Base-by-base conservation (phyloP, 768 basidiomycete genomes). In the Leccinellum albellum region DNA sequence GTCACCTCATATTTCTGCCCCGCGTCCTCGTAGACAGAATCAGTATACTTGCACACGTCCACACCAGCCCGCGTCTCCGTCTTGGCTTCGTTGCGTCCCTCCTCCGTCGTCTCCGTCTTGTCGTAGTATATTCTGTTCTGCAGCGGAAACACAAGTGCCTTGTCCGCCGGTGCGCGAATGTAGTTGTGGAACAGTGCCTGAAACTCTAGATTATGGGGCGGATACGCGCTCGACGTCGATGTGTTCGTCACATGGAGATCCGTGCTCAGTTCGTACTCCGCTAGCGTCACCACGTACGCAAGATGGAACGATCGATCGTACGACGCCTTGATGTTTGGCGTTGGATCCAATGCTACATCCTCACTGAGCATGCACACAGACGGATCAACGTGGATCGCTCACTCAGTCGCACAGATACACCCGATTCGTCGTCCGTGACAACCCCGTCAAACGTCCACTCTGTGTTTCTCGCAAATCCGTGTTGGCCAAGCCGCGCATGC, bases 131-230 rank as follows among this genome's bases (percentile, higher is more conserved):
- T 69, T 15, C 86, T 67, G 29, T 85, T 80, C 64, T 85, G 78
- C 32, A 96, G 78, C 7, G 90, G 82, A 8, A 77, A 76, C 60
- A 93, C 77, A 3, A 80, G 71, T n/a, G 84, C 83, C 4, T 83
- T 64, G 57, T 80, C 71, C 15, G 85, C 74, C 46, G 88, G 83
- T 46, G 83, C 82, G 10, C 80, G 81, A 61, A 97, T 80, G 74
- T 99, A 99, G 50, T 84, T 94, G 73, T 99, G 97, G 53, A 99
- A 80, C 46, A 98, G 79, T 2, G 94, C 89, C 70, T 99, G 97
- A 77, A 96, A 98, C 68, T 88, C 84, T 42, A 98, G 79, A 5
- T 67, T 60, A 44, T 81, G 77, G 0, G 75, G 66, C 3, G 71
- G 73, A 50, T 69, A 70, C 4, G 62, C 59, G 21, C 72, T 71